Evolutionary conservation across 169 alveolate genomes (phyloP).

Genomic region (Amoebophrya sp.): DNA sequence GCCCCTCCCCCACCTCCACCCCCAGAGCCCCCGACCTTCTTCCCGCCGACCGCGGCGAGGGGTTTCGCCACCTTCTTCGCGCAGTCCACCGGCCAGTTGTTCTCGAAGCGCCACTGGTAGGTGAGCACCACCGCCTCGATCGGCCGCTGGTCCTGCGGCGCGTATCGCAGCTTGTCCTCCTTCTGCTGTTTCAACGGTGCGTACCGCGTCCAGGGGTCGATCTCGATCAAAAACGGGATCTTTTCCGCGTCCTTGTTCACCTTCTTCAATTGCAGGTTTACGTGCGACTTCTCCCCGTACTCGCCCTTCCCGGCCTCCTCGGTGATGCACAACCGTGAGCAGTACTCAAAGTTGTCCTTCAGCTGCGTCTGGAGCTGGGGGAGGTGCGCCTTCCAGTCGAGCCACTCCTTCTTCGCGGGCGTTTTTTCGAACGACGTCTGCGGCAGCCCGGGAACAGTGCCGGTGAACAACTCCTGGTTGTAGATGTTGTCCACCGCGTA

Average conservation of each 20-base stretch:
- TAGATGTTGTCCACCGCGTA: not conserved
- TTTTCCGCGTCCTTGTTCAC: not conserved
- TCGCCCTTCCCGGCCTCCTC: constrained; percentile 4
- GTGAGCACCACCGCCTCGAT: not conserved
- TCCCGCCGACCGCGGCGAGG: not conserved
- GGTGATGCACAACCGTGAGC: not conserved
- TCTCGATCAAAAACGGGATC: not conserved
- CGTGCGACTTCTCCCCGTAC: not conserved
- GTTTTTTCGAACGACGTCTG: too few relatives aligned
- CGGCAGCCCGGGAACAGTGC: not conserved
- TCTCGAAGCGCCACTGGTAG: not conserved
- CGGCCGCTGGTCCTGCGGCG: not conserved
- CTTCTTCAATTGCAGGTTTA: not conserved
- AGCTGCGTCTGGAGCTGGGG: not conserved
- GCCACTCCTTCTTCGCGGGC: not conserved
- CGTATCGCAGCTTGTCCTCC: not conserved
- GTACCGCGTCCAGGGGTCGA: not conserved
- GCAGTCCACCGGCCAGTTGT: not conserved
- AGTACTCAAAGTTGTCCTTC: not conserved
- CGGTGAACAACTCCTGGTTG: not conserved
- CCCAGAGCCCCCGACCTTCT: not conserved
- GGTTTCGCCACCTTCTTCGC: not conserved
- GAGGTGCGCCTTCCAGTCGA: not conserved
- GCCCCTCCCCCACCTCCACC: not conserved
- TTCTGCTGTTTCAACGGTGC: not conserved